Evolutionary conservation across 2,329 filamentous ascomycete genomes (phyloP), one percentile per base, ranked within the genome.

Genomic region (Curvularia sp.): DNA sequence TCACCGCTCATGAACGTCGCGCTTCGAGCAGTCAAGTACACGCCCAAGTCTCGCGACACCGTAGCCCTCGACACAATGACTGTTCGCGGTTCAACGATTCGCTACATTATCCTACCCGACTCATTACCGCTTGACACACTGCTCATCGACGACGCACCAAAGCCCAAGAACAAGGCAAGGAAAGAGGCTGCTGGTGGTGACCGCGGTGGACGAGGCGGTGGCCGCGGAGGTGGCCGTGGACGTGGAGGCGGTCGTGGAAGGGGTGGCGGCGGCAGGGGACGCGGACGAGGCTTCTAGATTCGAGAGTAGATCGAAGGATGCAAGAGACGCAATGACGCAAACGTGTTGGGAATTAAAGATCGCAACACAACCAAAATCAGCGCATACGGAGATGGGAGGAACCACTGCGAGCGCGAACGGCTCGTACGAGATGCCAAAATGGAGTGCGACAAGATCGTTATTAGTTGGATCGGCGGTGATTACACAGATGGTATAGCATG

Each of bases 1-100:
- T 95, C 93, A 6, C 95, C 96, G 10, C 92, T 97, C 81, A 99
- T 99, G 95, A 99, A 99, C 84, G 97, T 93, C 57, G 90, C 93
- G 49, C 87, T 99, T 59, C 92, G 93, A 75, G 93, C 91, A 62
- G 94, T 98, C 75, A 98, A 97, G 82, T 97, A 97, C 92, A 98
- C 94, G 2, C 85, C 89, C 66, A 92, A 90, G 78, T 90, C 90
- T 73, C 92, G 95, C 75, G 92, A 96, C 62, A 89, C 93, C 52
- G 88, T 97, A 75, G 85, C 89, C 5, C 88, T 98, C 61, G 95
- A 99, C 77, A 92, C 92, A 26, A 97, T 99, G 86, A 97, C 96
- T 82, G 91, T 99, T 67, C 92, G 95, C 68, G 95, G 95, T 71
- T 96, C 91, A 62, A 97, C 93, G 20, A 96, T 99, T 78, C 89